A percentile compares a stretch with the other conserved stretches of the same genome.
Conservation (phyloP, 108 stramenopile genomes). For the Cyclostephanos invisitatus region DNA sequence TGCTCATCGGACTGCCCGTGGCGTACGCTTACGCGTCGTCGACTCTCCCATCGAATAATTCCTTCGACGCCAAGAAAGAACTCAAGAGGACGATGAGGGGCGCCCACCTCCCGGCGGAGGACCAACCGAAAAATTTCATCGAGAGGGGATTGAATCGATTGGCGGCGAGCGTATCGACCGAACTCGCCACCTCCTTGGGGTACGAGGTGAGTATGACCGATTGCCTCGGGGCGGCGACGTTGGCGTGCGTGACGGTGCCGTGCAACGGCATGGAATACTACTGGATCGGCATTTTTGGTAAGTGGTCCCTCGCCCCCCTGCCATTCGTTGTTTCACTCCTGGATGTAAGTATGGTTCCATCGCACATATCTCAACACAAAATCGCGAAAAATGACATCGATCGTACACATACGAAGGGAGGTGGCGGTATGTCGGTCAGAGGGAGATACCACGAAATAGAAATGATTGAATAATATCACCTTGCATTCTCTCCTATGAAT, state of each 20-base stretch:
- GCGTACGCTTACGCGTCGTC: constrained; percentile 59
- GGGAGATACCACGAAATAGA: constrained; percentile 25
- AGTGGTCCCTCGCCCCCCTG: constrained; percentile 32
- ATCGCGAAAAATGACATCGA: too few relatives aligned
- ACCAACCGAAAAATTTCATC: constrained; percentile 68
- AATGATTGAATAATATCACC: constrained; percentile 20
- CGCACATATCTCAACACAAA: too few relatives aligned
- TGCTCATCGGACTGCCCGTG: constrained; percentile 50
- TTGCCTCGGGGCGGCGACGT: constrained; percentile 47
- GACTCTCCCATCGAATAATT: constrained; percentile 55
- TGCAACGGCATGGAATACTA: constrained; percentile 52
- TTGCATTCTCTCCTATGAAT: too few relatives aligned
- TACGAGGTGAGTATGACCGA: constrained; percentile 54
- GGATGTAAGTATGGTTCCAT: not conserved
- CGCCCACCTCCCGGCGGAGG: constrained; percentile 66
- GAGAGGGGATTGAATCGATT: constrained; percentile 55
- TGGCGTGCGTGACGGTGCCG: constrained; percentile 58
- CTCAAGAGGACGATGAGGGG: constrained; percentile 77
- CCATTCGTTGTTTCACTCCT: not conserved
- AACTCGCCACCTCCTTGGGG: constrained; percentile 68
- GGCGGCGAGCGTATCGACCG: constrained; percentile 64
- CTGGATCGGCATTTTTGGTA: constrained; percentile 71
- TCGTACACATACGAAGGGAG: constrained; percentile 4
- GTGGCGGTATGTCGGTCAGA: constrained; percentile 32
- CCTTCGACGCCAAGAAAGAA: constrained; percentile 79